A percentile compares a stretch with the other conserved stretches of the same genome.
These are phyloP conservation scores for Pelargonium citronellum DNA, from an alignment of 441 rosid genomes.

Conservation along the genomic window DNA sequence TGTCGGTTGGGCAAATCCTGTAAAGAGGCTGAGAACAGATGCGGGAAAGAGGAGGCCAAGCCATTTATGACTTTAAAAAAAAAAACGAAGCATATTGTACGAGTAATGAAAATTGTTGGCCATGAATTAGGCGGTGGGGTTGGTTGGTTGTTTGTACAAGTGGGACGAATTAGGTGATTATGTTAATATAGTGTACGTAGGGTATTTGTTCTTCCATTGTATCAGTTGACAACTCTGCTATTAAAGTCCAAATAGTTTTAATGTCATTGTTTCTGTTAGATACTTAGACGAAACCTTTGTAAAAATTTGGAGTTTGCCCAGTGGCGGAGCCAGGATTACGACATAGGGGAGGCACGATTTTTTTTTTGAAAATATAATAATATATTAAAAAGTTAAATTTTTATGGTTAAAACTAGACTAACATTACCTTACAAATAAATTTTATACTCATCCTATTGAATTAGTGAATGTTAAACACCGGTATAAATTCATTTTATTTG, in stretches of 20 bases:
- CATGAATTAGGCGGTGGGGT: slow-evolving; percentile 18
- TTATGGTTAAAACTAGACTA: too few species aligned
- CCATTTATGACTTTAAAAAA: slow-evolving; percentile 45
- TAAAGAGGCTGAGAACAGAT: slow-evolving; percentile 92
- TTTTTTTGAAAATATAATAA: too few species aligned
- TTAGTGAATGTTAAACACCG: too few species aligned
- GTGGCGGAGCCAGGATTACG: too few species aligned
- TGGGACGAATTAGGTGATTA: slow-evolving; percentile 24
- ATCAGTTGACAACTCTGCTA: slow-evolving; percentile 7
- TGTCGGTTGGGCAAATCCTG: slow-evolving; percentile 99
- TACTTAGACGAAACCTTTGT: background rate
- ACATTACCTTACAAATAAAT: too few species aligned
- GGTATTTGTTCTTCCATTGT: slow-evolving; percentile 30
- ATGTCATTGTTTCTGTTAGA: background rate
- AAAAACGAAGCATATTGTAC: slow-evolving; percentile 18
- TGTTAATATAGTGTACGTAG: slow-evolving; percentile 31
- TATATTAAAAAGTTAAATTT: too few species aligned
- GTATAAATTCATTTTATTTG: too few species aligned
- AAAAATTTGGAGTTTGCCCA: background rate
- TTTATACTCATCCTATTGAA: too few species aligned
- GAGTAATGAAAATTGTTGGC: slow-evolving; percentile 23
- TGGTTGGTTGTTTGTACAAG: slow-evolving; percentile 28
- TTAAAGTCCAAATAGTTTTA: slow-evolving; percentile 27
- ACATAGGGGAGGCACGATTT: too few species aligned
- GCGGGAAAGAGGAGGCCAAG: slow-evolving; percentile 91